Conservation (phyloP, 2,329 filamentous ascomycete genomes). For the Colletotrichum sp. region DNA sequence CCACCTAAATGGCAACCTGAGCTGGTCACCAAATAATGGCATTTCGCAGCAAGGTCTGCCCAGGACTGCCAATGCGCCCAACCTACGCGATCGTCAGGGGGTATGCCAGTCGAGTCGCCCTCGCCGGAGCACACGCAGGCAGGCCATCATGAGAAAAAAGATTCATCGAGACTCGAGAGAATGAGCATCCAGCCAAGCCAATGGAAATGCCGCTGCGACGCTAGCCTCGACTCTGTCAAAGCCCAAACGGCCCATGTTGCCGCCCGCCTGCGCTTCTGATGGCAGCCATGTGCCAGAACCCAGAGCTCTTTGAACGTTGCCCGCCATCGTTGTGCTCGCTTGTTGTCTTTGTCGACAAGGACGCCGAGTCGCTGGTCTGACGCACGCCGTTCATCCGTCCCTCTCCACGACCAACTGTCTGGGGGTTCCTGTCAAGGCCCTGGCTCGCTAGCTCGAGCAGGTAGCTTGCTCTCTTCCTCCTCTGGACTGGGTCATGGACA, state of each 20-base stretch:
- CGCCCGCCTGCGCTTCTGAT: not conserved
- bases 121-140: not conserved
- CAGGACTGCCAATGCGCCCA: not conserved
- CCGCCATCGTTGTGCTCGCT: not conserved
- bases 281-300: not conserved
- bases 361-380: not conserved
- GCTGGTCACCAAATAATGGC: not conserved
- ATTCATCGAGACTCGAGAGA: not conserved
- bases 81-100: not conserved
- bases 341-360: not conserved
- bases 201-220: not conserved
- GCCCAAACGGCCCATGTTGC: not conserved
- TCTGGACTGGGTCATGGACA: not conserved
- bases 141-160: not conserved
- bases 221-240: conserved; percentile 10
- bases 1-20: not conserved
- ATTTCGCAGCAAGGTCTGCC: not conserved
- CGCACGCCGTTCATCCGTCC: not conserved
- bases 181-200: conserved; percentile 12
- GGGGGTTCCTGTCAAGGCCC: not conserved
- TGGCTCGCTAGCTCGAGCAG: not conserved
- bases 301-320: not conserved
- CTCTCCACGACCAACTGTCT: conserved; percentile 5
- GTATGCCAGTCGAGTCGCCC: not conserved
- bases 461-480: not conserved